A percentile compares a stretch with the other conserved stretches of the same genome.
Evolutionary conservation across 495 filamentous ascomycete genomes (phyloP).

Genomic region (Usnea hakonensis): DNA sequence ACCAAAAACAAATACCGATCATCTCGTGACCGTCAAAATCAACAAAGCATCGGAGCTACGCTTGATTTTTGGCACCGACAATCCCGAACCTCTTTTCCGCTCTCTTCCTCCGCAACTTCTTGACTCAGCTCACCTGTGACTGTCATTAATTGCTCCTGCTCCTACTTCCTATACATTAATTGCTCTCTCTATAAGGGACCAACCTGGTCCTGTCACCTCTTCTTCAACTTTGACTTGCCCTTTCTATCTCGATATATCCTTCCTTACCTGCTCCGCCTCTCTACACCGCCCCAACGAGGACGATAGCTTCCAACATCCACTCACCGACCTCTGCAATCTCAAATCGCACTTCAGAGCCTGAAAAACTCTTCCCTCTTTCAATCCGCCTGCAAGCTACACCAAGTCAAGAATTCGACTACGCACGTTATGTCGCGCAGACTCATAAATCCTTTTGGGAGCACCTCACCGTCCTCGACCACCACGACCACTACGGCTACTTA

Average conservation of each 20-base stretch:
- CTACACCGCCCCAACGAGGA: conserved; percentile 8
- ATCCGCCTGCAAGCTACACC: conserved; percentile 17
- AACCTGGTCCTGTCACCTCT: neutral
- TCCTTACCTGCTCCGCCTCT: conserved; percentile 2
- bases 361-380: conserved; percentile 6
- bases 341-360: neutral
- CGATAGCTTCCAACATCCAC: neutral
- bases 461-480: conserved; percentile 37
- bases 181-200: neutral
- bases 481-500: conserved; percentile 38
- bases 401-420: conserved; percentile 30
- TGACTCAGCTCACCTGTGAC: neutral
- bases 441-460: conserved; percentile 39
- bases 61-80: neutral
- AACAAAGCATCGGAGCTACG: neutral
- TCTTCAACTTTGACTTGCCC: neutral
- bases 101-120: neutral
- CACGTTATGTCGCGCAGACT: conserved; percentile 51
- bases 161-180: neutral
- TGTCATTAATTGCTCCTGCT: neutral
- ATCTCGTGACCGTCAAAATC: too few relatives aligned
- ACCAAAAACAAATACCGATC: too few relatives aligned
- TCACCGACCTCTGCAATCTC: neutral
- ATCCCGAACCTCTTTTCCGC: conserved; percentile 1
- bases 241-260: conserved; percentile 3